Evolutionary conservation across 805 yeast species (phyloP), one percentile per base, ranked within the genome.

Genomic region (Kodamaea kakaduensis): DNA sequence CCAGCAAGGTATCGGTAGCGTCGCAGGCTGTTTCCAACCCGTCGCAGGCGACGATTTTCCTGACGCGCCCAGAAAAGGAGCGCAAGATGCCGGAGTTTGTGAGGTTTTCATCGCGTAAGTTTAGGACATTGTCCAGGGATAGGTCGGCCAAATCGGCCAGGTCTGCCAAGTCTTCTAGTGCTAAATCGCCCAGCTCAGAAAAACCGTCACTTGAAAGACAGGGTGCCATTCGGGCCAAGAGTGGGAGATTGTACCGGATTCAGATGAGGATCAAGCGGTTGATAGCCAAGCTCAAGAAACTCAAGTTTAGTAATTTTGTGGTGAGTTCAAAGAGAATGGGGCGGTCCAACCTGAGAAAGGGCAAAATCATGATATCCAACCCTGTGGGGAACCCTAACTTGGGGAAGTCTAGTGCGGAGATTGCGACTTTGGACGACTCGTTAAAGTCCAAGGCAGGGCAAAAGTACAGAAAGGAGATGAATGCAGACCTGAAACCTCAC

Each of bases 1-100:
- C 29, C 17, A 37, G 24, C n/a, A 24, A 31, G n/a, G n/a, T n/a
- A n/a, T n/a, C n/a, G n/a, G n/a, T n/a, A n/a, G n/a, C n/a, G n/a
- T n/a, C n/a, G n/a, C n/a, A n/a, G n/a, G n/a, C n/a, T n/a, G n/a
- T 62, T 22, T 59, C 68, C 31, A 51, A 55, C 27, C 58, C 64
- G 4, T 64, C 70, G 0, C 71, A 65, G 42, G 71, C 67, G 17
- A 67, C 73, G 0, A 66, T 66, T 22, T 66, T 66, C 42, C 63
- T 69, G n/a, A 66, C 71, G 7, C 47, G 68, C 38, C 50, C 44
- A 9, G 55, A 24, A 5, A 19, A n/a, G n/a, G n/a, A n/a, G n/a
- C n/a, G n/a, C n/a, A n/a, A n/a, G n/a, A n/a, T n/a, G n/a, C n/a
- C n/a, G n/a, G n/a, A n/a, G n/a, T n/a, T n/a, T n/a, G 23, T 20